phyloP scores from a whole-genome alignment of 2,329 filamentous ascomycete genomes.

The Sporothrix sp. region DNA sequence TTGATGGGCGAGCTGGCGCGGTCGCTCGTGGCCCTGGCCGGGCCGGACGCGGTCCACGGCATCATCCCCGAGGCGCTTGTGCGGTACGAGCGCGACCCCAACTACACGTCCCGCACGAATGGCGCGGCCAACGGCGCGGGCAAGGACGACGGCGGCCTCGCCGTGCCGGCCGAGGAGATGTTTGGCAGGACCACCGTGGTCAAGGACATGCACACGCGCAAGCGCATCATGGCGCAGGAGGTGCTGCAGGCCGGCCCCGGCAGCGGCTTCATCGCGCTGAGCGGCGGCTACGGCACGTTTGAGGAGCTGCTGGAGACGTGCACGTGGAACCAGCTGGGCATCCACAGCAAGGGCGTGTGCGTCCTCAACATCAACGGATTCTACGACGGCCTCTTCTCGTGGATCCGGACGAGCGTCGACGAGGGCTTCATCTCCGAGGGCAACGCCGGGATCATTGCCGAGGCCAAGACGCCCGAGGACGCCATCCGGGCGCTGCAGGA shows the following conservation, averaged over 20 bases:
- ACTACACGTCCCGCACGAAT: constrained; percentile 32
- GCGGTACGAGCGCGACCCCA: constrained; percentile 60
- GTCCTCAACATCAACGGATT: constrained; percentile 84
- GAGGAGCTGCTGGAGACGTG: constrained; percentile 89
- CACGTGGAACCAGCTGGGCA: constrained; percentile 95
- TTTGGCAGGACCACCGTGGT: constrained; percentile 86
- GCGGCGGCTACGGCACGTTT: constrained; percentile 86
- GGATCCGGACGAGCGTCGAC: constrained; percentile 66
- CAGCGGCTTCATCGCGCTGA: constrained; percentile 79
- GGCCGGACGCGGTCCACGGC: constrained; percentile 76
- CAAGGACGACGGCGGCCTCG: constrained; percentile 26
- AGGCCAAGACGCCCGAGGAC: constrained; percentile 61
- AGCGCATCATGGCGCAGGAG: constrained; percentile 84
- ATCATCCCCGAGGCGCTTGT: constrained; percentile 86
- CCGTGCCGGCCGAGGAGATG: constrained; percentile 50
- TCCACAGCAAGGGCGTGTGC: constrained; percentile 71
- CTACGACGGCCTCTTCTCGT: constrained; percentile 77
- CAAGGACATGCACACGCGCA: constrained; percentile 91
- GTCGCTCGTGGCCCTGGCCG: constrained; percentile 72
- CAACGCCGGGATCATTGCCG: constrained; percentile 68
- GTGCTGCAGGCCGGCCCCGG: constrained; percentile 74
- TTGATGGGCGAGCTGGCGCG: constrained; percentile 92
- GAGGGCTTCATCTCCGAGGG: constrained; percentile 65
- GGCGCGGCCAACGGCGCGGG: not conserved
- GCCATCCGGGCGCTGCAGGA: constrained; percentile 60